A percentile compares a stretch with the other conserved stretches of the same genome.
Conservation (phyloP, 2,329 filamentous ascomycete genomes). For the Zasmidium angulare region DNA sequence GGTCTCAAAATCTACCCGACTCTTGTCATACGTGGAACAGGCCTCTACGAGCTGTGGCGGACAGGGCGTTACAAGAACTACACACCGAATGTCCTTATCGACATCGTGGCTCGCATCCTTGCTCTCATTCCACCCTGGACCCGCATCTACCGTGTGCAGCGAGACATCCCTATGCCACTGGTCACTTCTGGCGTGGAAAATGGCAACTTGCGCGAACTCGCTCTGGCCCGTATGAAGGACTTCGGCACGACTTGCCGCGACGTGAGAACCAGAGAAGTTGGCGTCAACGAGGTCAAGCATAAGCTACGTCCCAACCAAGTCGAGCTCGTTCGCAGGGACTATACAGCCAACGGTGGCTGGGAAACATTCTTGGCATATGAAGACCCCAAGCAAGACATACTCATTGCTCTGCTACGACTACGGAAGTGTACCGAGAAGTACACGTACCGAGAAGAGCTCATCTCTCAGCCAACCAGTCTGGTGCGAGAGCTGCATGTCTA, state of each 20-base stretch:
- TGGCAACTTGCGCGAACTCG: slow-evolving; percentile 89
- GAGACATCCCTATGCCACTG: slow-evolving; percentile 98
- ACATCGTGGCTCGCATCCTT: slow-evolving; percentile 93
- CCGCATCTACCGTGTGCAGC: slow-evolving; percentile 94
- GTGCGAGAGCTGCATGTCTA: slow-evolving; percentile 96
- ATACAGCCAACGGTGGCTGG: slow-evolving; percentile 94
- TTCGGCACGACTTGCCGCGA: slow-evolving; percentile 97
- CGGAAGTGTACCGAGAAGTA: slow-evolving; percentile 89
- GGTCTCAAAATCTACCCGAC: slow-evolving; percentile 98
- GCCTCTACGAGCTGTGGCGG: slow-evolving; percentile 94
- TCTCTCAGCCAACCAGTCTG: slow-evolving; percentile 81
- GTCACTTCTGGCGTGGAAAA: slow-evolving; percentile 99
- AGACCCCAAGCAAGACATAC: slow-evolving; percentile 96
- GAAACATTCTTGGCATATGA: slow-evolving; percentile 98
- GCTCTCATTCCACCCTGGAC: slow-evolving; percentile 97
- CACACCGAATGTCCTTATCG: slow-evolving; percentile 92
- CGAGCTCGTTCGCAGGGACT: slow-evolving; percentile 90
- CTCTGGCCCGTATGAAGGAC: slow-evolving; percentile 97
- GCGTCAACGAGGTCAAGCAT: slow-evolving; percentile 98
- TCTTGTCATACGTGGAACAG: slow-evolving; percentile 92
- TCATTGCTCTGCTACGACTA: slow-evolving; percentile 85
- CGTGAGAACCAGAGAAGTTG: slow-evolving; percentile 92
- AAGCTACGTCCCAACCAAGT: slow-evolving; percentile 97
- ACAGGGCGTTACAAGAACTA: slow-evolving; percentile 98
- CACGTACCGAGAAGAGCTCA: slow-evolving; percentile 87